These are phyloP conservation scores for Astrothelium subdiscretum DNA, from an alignment of 495 filamentous ascomycete genomes.

Conservation along the genomic window DNA sequence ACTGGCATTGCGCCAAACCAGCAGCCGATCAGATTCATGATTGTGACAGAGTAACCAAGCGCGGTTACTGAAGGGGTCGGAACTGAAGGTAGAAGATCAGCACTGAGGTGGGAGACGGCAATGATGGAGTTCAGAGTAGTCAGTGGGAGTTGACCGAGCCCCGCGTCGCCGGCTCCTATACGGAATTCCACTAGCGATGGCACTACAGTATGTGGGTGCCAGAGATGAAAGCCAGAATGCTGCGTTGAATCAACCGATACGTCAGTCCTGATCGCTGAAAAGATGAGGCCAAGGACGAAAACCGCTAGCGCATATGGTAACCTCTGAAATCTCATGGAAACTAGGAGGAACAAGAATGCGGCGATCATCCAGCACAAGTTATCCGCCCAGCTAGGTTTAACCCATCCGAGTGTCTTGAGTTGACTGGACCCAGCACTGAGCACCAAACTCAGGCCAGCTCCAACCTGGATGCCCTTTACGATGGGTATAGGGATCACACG, in stretches of 20 bases:
- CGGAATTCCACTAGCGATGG: slow-evolving; percentile 2
- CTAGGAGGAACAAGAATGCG: slow-evolving; percentile 56
- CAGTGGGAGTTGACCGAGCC: slow-evolving; percentile 72
- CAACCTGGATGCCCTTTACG: slow-evolving; percentile 88
- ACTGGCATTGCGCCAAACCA: slow-evolving; percentile 95
- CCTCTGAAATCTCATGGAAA: slow-evolving; percentile 44
- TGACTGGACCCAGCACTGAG: slow-evolving; percentile 59
- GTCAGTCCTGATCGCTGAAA: slow-evolving; percentile 7
- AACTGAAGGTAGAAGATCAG: slow-evolving; percentile 59
- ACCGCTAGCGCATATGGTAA: slow-evolving; percentile 68
- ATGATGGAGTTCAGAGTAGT: slow-evolving; percentile 87
- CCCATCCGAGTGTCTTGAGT: slow-evolving; percentile 47
- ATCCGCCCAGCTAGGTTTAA: slow-evolving; percentile 49
- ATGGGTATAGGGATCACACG: slow-evolving; percentile 69
- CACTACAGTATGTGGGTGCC: slow-evolving; percentile 9
- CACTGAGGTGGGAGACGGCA: slow-evolving; percentile 63
- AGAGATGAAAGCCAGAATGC: slow-evolving; percentile 4
- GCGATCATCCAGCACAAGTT: slow-evolving; percentile 61
- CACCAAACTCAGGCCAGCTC: slow-evolving; percentile 69
- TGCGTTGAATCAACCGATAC: neutral
- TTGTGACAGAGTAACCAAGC: slow-evolving; percentile 66
- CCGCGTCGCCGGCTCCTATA: slow-evolving; percentile 15
- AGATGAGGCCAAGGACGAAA: slow-evolving; percentile 50
- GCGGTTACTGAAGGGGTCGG: slow-evolving; percentile 53
- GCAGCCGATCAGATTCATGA: slow-evolving; percentile 73